A percentile compares a stretch with the other conserved stretches of the same genome.
These are phyloP conservation scores for Stephania cephalantha DNA, from an alignment of 164 flowering plant genomes.

Conservation along the genomic window DNA sequence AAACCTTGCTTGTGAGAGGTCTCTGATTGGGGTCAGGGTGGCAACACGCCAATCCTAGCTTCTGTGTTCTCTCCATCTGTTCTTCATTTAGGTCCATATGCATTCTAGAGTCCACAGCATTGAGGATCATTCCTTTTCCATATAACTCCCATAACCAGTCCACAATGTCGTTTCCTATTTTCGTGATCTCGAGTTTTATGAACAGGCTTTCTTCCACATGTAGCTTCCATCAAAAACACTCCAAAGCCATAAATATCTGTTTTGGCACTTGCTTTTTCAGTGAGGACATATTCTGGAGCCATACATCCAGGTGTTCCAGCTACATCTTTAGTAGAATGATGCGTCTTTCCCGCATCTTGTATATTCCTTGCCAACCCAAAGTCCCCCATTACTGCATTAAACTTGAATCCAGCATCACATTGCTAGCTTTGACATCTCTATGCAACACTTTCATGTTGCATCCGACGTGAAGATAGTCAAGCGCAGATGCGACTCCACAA, in stretches of 20 bases:
- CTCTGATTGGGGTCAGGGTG: constrained; percentile 1
- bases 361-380: constrained; percentile 28
- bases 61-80: constrained; percentile 18
- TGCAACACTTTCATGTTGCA: constrained; percentile 22
- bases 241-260: constrained; percentile 25
- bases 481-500: constrained; percentile 20
- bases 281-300: constrained; percentile 22
- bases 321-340: constrained; percentile 24
- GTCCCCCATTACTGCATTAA: constrained; percentile 24
- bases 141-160: constrained; percentile 24
- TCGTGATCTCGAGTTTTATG: not conserved
- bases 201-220: constrained; percentile 12
- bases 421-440: constrained; percentile 28
- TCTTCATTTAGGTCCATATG: constrained; percentile 13
- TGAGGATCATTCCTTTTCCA: constrained; percentile 15
- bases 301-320: constrained; percentile 31
- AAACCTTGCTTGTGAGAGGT: not conserved
- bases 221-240: constrained; percentile 17
- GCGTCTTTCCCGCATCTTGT: constrained; percentile 17
- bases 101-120: constrained; percentile 30
- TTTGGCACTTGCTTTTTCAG: constrained; percentile 16
- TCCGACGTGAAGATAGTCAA: constrained; percentile 23
- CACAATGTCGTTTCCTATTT: constrained; percentile 9
- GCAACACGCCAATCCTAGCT: constrained; percentile 15
- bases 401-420: constrained; percentile 26